A percentile compares a stretch with the other conserved stretches of the same genome.
These are phyloP conservation scores for Eutrema japonicum DNA, from an alignment of 345 rosid species.

Conservation along the genomic window DNA sequence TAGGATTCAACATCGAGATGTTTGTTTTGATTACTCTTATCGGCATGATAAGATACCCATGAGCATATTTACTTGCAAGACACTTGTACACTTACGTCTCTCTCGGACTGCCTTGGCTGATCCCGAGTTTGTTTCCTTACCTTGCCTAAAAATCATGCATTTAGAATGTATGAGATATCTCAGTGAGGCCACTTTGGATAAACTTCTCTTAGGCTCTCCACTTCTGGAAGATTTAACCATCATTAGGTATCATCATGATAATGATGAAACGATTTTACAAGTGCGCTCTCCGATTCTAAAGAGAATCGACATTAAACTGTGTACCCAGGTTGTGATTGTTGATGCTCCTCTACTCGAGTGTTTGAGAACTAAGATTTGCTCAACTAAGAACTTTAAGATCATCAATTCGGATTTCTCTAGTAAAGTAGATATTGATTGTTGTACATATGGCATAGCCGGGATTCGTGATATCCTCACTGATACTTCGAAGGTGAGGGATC, in stretches of 20 bases:
- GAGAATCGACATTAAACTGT: neutral
- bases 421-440: too few relatives aligned
- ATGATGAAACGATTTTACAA: neutral
- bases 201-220: constrained; percentile 19
- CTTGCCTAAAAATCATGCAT: constrained; percentile 6
- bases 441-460: too few relatives aligned
- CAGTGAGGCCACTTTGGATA: neutral
- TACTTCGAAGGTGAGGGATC: too few relatives aligned
- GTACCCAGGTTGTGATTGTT: neutral
- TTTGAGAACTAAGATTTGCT: too few relatives aligned
- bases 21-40: too few relatives aligned
- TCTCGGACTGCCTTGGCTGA: neutral
- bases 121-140: constrained; percentile 1
- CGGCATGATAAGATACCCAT: neutral
- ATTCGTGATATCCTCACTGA: too few relatives aligned
- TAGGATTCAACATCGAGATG: neutral
- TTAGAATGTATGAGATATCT: neutral
- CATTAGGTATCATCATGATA: neutral
- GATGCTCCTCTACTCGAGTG: neutral
- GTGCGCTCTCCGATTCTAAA: neutral
- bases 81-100: neutral
- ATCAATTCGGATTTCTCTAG: too few relatives aligned
- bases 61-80: neutral
- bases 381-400: neutral
- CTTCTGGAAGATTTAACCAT: neutral